These are phyloP conservation scores for Ascochyta clinopodiicola DNA, from an alignment of 2,329 filamentous ascomycete species.

Conservation along the genomic window DNA sequence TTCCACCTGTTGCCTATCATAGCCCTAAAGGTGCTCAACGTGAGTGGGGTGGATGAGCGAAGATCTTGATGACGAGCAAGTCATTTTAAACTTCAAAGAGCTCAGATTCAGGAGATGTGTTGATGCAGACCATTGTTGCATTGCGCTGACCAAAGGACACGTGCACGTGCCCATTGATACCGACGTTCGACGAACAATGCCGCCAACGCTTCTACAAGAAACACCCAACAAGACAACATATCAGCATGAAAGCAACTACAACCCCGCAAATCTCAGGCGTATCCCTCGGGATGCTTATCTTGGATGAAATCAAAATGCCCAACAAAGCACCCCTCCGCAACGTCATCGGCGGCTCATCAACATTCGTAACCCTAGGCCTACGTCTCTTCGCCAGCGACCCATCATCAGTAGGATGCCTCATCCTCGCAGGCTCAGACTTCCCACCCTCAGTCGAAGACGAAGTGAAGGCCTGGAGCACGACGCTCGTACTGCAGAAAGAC, in stretches of 20 bases:
- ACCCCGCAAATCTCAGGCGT: constrained; percentile 4
- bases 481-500: constrained; percentile 17
- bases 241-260: not conserved
- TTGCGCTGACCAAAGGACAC: not conserved
- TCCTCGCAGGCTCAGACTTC: constrained; percentile 30
- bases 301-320: constrained; percentile 31
- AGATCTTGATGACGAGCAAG: not conserved
- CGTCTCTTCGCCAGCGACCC: constrained; percentile 17
- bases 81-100: not conserved
- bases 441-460: constrained; percentile 6
- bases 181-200: not conserved
- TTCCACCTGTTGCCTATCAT: constrained; percentile 21
- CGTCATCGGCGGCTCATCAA: constrained; percentile 28
- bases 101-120: not conserved
- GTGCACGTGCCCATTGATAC: not conserved
- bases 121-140: not conserved
- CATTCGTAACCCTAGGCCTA: constrained; percentile 22
- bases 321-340: constrained; percentile 18
- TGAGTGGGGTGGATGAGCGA: not conserved
- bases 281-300: constrained; percentile 32
- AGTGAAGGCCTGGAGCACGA: constrained; percentile 17
- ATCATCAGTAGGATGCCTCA: constrained; percentile 23
- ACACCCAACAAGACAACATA: not conserved
- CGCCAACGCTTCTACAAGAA: not conserved
- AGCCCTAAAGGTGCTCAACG: constrained; percentile 7